Conservation (phyloP, 306 rosid species). For the Fragaria ananassa region DNA sequence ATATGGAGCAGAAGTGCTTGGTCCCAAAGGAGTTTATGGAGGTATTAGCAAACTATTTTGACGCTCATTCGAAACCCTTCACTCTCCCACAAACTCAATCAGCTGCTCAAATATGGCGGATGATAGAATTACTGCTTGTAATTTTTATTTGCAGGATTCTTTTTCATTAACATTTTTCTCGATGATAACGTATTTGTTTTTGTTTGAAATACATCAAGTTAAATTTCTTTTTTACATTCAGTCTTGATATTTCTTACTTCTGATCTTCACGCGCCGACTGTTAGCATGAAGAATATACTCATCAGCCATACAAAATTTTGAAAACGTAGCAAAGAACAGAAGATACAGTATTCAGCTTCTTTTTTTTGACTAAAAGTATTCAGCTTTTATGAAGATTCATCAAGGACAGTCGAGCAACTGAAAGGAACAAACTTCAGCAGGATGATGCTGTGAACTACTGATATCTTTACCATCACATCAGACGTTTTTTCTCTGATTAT, state of each 20-base stretch:
- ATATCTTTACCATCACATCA: background rate
- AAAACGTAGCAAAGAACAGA: background rate
- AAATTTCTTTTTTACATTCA: background rate
- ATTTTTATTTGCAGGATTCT: background rate
- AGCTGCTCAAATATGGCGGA: background rate
- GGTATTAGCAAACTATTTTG: constrained; percentile 25
- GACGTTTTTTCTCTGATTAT: background rate
- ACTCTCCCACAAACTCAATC: constrained; percentile 37
- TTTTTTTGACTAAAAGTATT: too few relatives aligned
- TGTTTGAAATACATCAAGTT: background rate
- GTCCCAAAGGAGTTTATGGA: constrained; percentile 40
- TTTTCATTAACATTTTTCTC: background rate
- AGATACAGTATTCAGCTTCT: background rate
- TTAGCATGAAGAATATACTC: background rate
- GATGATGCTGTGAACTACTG: background rate
- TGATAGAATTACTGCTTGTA: background rate
- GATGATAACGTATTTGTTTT: background rate
- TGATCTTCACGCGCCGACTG: background rate
- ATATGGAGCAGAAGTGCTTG: constrained; percentile 48
- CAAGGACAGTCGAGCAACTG: background rate
- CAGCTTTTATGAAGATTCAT: background rate
- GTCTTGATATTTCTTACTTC: background rate
- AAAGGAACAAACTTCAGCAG: background rate
- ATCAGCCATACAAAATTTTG: background rate
- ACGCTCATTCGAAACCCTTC: constrained; percentile 38